These are phyloP conservation scores for Trichomonascaceae sp. DNA, from an alignment of 1,139 yeast genomes.

Conservation along the genomic window DNA sequence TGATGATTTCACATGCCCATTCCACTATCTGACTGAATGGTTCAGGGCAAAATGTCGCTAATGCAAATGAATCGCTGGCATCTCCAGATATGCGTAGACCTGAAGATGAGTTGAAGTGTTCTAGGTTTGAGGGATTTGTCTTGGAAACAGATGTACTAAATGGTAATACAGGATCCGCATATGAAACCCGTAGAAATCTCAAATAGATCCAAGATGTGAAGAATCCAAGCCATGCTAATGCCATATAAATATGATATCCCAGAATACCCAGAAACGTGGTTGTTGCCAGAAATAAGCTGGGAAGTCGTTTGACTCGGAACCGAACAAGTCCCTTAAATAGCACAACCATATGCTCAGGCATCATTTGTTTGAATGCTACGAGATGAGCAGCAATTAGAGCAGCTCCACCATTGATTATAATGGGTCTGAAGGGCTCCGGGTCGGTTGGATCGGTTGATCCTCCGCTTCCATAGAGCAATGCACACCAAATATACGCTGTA, in stretches of 20 bases:
- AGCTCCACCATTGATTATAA: slow-evolving; percentile 59
- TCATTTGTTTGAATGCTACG: slow-evolving; percentile 80
- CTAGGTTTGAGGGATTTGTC: slow-evolving; percentile 1
- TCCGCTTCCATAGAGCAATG: slow-evolving; percentile 8
- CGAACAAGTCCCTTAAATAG: slow-evolving; percentile 58
- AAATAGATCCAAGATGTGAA: slow-evolving; percentile 66
- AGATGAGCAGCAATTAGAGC: slow-evolving; percentile 68
- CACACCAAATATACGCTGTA: slow-evolving; percentile 14
- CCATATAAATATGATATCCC: slow-evolving; percentile 25
- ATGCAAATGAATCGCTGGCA: slow-evolving; percentile 81
- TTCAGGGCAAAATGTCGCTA: slow-evolving; percentile 69
- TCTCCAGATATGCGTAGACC: slow-evolving; percentile 60
- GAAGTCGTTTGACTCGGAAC: slow-evolving; percentile 62
- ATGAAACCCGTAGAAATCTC: slow-evolving; percentile 59
- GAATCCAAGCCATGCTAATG: slow-evolving; percentile 66
- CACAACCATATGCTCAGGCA: slow-evolving; percentile 79
- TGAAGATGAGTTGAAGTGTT: slow-evolving; percentile 20
- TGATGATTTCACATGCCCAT: slow-evolving; percentile 13
- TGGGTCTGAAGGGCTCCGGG: slow-evolving; percentile 6
- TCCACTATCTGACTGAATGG: slow-evolving; percentile 46
- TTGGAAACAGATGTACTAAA: slow-evolving; percentile 8
- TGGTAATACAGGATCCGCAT: slow-evolving; percentile 32
- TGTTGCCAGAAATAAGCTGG: slow-evolving; percentile 51
- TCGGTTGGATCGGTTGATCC: slow-evolving; percentile 2
- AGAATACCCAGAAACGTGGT: slow-evolving; percentile 20